Base-by-base conservation (phyloP, 441 rosid genomes). In the Breynia disticha region DNA sequence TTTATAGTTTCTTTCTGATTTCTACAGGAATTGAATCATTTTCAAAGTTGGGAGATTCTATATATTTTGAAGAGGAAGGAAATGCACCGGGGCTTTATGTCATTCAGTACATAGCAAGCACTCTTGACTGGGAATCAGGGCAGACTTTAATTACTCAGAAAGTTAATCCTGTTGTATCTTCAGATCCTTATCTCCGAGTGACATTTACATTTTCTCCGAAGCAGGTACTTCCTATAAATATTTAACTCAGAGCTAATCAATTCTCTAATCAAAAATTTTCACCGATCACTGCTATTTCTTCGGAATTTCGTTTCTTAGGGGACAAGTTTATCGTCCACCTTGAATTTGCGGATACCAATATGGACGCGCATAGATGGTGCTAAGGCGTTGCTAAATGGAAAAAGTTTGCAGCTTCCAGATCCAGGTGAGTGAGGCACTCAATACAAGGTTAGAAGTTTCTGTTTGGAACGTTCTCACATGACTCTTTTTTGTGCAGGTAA, bases 41-140 rank as follows among this genome's bases (percentile, higher is more conserved):
- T 70, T 84, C 98, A 20, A 93, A 93, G 74, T 76, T 88, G 46
- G 98, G 98, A 69, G 98, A 88, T 77, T 93, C 97, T 42, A 86
- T 93, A 50, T 93, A 86, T 53, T 93, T 88, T 58, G 87, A 88
- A 76, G 87, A 82, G 73, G 82, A 77, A 72, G 90, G 88, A 11
- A 62, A 64, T 7, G 35, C 54, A 67, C 95, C 91, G 16, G 71
- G 82, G 59, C 85, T 93, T 67, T 93, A 88, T 66, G 67, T 88
- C 59, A 81, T 68, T 50, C 98, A 93, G 58, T 88, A 82, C 46
- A 71, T 88, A 71, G 76, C 98, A 55, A 93, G 95, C 67, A 73
- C 82, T 56, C 67, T 86, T 16, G 72, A 84, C 18, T 93, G 98
- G 98, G 71, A 78, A 63, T 65, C 81, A 32, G 80, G 86, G 64